These are phyloP conservation scores for Fusarium begoniae DNA, from an alignment of 2,329 filamentous ascomycete genomes.

Conservation along the genomic window DNA sequence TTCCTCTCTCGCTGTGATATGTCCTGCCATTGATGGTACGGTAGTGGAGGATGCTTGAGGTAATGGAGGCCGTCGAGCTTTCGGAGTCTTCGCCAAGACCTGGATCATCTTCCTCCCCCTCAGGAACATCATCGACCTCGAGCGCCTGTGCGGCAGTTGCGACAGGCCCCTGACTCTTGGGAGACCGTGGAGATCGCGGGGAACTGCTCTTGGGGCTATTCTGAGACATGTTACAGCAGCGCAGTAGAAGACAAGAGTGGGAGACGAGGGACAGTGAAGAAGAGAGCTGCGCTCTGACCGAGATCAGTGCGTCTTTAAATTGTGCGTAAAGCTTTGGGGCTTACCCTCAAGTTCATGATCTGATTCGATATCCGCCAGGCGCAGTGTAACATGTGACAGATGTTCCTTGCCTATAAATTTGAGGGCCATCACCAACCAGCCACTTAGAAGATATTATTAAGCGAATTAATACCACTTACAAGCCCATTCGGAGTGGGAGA, in stretches of 20 bases:
- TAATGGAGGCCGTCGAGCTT: conserved; percentile 14
- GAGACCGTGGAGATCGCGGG: background rate
- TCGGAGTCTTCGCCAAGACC: conserved; percentile 4
- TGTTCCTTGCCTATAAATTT: background rate
- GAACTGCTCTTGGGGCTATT: conserved; percentile 7
- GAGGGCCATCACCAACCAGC: background rate
- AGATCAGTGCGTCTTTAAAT: background rate
- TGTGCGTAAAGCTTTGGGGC: background rate
- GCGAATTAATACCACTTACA: background rate
- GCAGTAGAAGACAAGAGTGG: background rate
- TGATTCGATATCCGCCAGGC: background rate
- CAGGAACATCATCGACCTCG: conserved; percentile 1
- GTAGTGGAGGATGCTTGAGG: conserved; percentile 17
- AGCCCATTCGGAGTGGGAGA: background rate
- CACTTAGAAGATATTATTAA: background rate
- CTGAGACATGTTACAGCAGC: background rate
- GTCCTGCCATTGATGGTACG: conserved; percentile 17
- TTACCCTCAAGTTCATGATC: background rate
- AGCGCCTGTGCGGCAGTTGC: background rate
- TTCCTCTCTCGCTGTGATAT: conserved; percentile 15
- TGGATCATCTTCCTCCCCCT: conserved; percentile 4
- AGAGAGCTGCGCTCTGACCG: background rate
- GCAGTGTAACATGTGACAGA: background rate
- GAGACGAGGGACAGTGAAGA: background rate
- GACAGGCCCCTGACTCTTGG: background rate